Conservation (phyloP, 345 rosid genomes). For the Fremontodendron californicum region DNA sequence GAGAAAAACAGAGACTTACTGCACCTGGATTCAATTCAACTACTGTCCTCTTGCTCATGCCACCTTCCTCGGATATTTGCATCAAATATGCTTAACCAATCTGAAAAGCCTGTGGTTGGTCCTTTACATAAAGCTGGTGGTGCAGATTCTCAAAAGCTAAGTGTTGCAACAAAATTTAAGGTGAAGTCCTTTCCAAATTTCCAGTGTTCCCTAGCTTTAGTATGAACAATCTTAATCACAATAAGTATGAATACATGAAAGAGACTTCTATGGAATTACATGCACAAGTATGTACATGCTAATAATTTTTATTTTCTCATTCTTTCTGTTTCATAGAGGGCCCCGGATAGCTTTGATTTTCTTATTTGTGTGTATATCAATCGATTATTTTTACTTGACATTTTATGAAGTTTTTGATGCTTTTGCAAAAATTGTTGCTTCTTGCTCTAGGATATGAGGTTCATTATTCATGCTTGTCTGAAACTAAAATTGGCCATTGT, state of each 20-base stretch:
- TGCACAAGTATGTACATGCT: neutral
- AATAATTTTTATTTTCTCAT: neutral
- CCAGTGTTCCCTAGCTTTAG: neutral
- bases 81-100: slow-evolving; percentile 73
- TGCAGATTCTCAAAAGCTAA: slow-evolving; percentile 92
- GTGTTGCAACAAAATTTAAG: slow-evolving; percentile 95
- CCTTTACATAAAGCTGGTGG: slow-evolving; percentile 92
- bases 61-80: slow-evolving; percentile 90
- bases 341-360: neutral
- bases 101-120: slow-evolving; percentile 71
- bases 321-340: neutral
- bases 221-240: neutral
- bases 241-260: neutral
- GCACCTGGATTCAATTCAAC: slow-evolving; percentile 89
- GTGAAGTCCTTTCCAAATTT: slow-evolving; percentile 29
- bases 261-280: neutral
- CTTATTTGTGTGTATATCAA: neutral
- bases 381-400: neutral
- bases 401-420: neutral
- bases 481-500: neutral
- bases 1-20: slow-evolving; percentile 96
- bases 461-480: neutral
- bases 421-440: neutral
- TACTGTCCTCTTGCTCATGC: slow-evolving; percentile 83
- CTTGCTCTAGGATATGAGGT: neutral